These are phyloP conservation scores for Solanum dulcamara DNA, from an alignment of 257 asterid species.

Conservation along the genomic window DNA sequence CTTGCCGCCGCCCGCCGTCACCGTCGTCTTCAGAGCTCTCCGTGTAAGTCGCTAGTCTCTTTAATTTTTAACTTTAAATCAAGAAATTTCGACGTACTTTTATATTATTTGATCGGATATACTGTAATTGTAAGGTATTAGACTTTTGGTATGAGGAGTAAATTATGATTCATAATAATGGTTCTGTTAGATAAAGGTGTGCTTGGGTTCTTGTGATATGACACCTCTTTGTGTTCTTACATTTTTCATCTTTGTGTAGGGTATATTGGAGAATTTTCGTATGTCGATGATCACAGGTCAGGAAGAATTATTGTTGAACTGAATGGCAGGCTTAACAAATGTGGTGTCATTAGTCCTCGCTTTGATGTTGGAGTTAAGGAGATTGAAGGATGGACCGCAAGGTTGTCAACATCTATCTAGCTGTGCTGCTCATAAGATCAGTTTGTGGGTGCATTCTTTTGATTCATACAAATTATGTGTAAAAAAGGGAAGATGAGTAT, in stretches of 20 bases:
- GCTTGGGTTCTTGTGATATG: neutral
- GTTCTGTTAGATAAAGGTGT: neutral
- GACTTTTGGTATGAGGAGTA: neutral
- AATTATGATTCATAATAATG: neutral
- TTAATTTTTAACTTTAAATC: neutral
- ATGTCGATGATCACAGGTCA: neutral
- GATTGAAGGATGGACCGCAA: constrained; percentile 2
- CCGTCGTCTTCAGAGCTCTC: neutral
- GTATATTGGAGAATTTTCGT: neutral
- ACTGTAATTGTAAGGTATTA: neutral
- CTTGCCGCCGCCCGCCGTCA: neutral
- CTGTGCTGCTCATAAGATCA: neutral
- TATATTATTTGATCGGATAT: neutral
- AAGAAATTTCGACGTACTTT: neutral
- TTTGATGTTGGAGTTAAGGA: constrained; percentile 6
- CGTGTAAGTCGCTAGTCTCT: neutral
- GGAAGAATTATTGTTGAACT: constrained; percentile 2
- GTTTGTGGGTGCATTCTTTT: neutral
- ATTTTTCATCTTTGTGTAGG: neutral
- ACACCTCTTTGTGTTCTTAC: neutral
- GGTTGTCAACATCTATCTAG: neutral
- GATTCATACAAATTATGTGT: neutral
- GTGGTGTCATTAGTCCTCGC: constrained; percentile 3
- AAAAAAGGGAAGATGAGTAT: neutral
- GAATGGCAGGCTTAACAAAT: neutral